Base-by-base conservation (phyloP, 352 stramenopile genomes). In the Phytophthora aleatoria region DNA sequence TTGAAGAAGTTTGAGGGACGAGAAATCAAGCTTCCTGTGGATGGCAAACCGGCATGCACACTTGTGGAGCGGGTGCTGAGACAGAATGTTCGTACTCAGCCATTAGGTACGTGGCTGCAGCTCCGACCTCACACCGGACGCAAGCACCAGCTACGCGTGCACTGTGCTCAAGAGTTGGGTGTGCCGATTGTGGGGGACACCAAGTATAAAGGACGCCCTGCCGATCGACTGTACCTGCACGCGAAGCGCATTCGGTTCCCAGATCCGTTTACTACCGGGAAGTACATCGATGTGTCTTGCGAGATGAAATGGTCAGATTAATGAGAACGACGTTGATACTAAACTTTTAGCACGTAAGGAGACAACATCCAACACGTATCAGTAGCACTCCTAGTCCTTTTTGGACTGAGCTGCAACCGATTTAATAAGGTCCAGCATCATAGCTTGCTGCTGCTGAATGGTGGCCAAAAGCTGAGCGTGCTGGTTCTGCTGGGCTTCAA, bases 71-170 rank as follows among this genome's bases (percentile, higher is more conserved):
- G 48, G 30, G 71, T 76, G 1, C 6, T 51, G 16, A 52, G 48
- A 0, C 42, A 57, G 4, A 57, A 39, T 1, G 4, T 60, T n/a
- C 39, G 12, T 3, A 56, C 38, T 20, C 64, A 64, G 15, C 50
- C 44, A 28, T 44, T 1, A 30, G 64, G 51, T 12, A 57, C 24
- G 13, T 90, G 74, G 79, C 68, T 92, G 20, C 71, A 90, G 48
- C 72, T 92, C 45, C 70, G 68, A 33, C 81, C 78, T 10, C 50
- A 69, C 3, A 90, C 84, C 0, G 81, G 81, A n/a, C 76, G 84
- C 26, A 92, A 91, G 51, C 84, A 88, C 30, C 84, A 90, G 59
- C 61, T 91, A 4, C 84, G 84, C 0, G 62, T 89, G 35, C 84
- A 92, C 51, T 91, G 80, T 15, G 67, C 80, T 4, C 38, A 77